These are phyloP conservation scores for Populus simonii DNA, from an alignment of 345 rosid genomes.

Conservation along the genomic window DNA sequence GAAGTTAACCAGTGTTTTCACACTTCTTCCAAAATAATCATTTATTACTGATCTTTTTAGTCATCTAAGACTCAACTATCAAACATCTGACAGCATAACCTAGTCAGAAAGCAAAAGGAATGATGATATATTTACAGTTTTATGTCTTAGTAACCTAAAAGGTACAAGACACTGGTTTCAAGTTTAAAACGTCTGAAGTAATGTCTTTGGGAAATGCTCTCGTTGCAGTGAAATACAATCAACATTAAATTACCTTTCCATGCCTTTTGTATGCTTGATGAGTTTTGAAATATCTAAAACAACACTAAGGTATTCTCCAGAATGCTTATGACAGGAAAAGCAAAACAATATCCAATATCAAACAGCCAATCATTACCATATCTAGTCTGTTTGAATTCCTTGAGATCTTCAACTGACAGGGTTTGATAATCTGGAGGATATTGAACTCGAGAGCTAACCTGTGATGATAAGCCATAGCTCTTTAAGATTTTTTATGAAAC, in stretches of 20 bases:
- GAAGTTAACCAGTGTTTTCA: not conserved
- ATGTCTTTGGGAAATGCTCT: not conserved
- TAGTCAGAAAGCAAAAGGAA: not conserved
- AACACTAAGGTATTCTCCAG: not conserved
- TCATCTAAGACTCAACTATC: not conserved
- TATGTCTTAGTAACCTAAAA: not conserved
- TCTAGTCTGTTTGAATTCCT: slow-evolving; percentile 95
- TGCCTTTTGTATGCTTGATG: not conserved
- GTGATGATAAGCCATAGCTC: slow-evolving; percentile 23
- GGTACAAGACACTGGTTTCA: not conserved
- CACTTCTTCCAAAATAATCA: not conserved
- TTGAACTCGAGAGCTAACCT: slow-evolving; percentile 95
- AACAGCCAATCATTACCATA: slow-evolving; percentile 56
- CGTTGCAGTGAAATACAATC: not conserved
- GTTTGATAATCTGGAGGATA: slow-evolving; percentile 84
- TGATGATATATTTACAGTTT: not conserved
- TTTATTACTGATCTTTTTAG: not conserved
- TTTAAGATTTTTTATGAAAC: not conserved
- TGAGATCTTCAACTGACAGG: slow-evolving; percentile 91
- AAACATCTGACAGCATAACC: not conserved
- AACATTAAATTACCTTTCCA: not conserved
- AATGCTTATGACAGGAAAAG: not conserved
- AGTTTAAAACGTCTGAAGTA: not conserved
- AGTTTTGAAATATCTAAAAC: not conserved
- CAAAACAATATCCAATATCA: slow-evolving; percentile 5